phyloP scores from a whole-genome alignment of 2,329 filamentous ascomycete species.

The Aureobasidium musti region DNA sequence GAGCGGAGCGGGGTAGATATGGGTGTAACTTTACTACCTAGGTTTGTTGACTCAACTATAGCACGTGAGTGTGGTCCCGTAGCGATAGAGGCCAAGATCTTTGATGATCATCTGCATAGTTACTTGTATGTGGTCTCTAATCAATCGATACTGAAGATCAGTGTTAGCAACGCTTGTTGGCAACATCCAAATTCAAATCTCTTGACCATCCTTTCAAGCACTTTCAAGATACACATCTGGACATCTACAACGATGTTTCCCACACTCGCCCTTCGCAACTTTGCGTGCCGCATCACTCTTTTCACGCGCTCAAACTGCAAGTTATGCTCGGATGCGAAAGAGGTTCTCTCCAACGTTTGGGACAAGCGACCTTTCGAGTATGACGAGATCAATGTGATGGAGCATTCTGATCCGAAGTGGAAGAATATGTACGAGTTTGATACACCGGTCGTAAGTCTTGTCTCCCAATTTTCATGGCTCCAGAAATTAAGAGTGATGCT shows the following conservation, averaged over 20 bases:
- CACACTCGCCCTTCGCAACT: slow-evolving; percentile 39
- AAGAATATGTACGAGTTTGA: slow-evolving; percentile 77
- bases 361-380: slow-evolving; percentile 67
- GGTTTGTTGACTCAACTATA: slow-evolving; percentile 2
- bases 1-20: slow-evolving; percentile 22
- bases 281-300: slow-evolving; percentile 63
- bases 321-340: slow-evolving; percentile 68
- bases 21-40: neutral
- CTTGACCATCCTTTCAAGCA: neutral
- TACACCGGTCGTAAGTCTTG: slow-evolving; percentile 67
- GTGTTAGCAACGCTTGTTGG: neutral
- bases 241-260: slow-evolving; percentile 25
- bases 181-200: neutral
- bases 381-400: slow-evolving; percentile 69
- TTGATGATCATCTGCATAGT: neutral
- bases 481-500: slow-evolving; percentile 5
- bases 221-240: neutral
- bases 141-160: too few species aligned
- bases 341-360: slow-evolving; percentile 68
- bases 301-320: slow-evolving; percentile 73
- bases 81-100: neutral
- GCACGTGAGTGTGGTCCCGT: neutral
- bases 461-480: neutral
- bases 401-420: slow-evolving; percentile 64
- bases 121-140: neutral